Conservation (phyloP, 2,329 filamentous ascomycete species). For the Phyllosticta capitalensis region DNA sequence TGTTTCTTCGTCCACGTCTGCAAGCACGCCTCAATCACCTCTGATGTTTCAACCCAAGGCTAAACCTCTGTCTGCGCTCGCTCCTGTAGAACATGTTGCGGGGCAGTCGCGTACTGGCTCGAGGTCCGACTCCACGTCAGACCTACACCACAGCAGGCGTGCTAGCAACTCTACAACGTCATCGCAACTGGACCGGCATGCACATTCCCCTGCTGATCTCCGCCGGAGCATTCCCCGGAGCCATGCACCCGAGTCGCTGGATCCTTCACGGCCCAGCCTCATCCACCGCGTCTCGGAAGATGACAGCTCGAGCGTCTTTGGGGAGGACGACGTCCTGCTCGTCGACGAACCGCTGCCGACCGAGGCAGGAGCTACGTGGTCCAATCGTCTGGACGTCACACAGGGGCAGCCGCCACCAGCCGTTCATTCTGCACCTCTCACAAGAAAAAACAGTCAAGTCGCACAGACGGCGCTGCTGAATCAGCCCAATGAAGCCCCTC, state of each 20-base stretch:
- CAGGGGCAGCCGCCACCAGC: constrained; percentile 1
- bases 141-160: constrained; percentile 1
- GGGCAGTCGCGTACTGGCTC: constrained; percentile 1
- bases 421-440: constrained; percentile 3
- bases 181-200: constrained; percentile 5
- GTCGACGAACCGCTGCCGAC: constrained; percentile 8
- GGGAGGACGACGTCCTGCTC: constrained; percentile 10
- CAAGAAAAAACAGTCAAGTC: constrained; percentile 4
- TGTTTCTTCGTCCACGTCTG: constrained; percentile 13
- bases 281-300: constrained; percentile 6
- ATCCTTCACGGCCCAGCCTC: background rate
- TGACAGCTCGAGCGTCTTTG: constrained; percentile 9
- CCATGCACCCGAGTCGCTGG: background rate
- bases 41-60: constrained; percentile 21
- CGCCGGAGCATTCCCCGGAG: constrained; percentile 8
- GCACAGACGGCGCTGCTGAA: background rate
- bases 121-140: constrained; percentile 6
- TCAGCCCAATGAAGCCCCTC: background rate
- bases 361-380: constrained; percentile 4
- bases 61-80: constrained; percentile 19
- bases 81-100: constrained; percentile 10
- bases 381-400: background rate
- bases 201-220: background rate
- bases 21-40: constrained; percentile 23
- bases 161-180: constrained; percentile 9